phyloP scores from a whole-genome alignment of 73 alveolate genomes.

The Paraurostyla sp. region DNA sequence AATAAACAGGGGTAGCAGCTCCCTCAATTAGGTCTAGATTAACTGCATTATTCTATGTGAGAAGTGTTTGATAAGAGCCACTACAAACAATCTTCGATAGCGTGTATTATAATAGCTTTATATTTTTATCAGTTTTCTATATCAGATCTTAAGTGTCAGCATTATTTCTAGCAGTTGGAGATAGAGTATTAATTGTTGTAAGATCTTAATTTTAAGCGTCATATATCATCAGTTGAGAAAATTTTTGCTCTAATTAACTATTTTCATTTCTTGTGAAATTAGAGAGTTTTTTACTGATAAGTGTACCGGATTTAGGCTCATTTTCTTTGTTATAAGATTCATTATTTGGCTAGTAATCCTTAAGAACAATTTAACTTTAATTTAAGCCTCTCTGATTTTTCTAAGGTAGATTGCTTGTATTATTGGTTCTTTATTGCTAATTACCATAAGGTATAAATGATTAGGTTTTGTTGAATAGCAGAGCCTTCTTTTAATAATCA shows the following conservation, averaged over 20 bases:
- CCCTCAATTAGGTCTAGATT: conserved; percentile 7
- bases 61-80: not conserved
- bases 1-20: conserved; percentile 8
- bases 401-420: no score
- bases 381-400: no score
- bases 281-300: not conserved
- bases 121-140: not conserved
- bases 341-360: not conserved
- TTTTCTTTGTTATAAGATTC: not conserved
- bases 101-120: not conserved
- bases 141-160: not conserved
- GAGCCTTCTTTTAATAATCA: no score
- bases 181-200: not conserved
- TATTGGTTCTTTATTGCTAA: no score
- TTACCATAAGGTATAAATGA: no score
- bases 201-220: not conserved
- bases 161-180: not conserved
- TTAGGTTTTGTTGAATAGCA: no score
- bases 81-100: conserved; percentile 23
- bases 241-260: no score
- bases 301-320: not conserved
- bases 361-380: not conserved
- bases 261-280: not conserved
- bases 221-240: no score
- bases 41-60: not conserved